These are phyloP conservation scores for Tanozyma kutaoensis DNA, from an alignment of 805 yeast genomes.

Conservation along the genomic window DNA sequence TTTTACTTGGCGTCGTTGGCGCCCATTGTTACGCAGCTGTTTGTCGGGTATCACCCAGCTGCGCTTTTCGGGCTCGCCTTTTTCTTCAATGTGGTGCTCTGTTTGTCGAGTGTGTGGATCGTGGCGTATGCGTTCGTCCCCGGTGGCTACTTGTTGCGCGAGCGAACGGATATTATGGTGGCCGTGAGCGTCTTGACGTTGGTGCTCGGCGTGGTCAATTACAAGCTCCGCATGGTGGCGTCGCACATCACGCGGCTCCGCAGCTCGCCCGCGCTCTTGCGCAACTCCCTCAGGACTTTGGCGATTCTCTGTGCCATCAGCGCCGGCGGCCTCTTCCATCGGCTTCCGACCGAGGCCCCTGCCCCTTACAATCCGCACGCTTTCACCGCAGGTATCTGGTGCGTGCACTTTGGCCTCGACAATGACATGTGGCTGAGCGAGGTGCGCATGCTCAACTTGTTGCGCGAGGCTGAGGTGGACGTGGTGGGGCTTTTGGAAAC, in stretches of 20 bases:
- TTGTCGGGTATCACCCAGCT: conserved; percentile 43
- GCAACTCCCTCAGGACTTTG: conserved; percentile 16
- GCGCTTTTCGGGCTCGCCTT: conserved; percentile 36
- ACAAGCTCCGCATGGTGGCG: conserved; percentile 12
- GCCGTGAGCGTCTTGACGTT: conserved; percentile 40
- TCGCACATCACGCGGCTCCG: conserved; percentile 11
- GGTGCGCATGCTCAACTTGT: conserved; percentile 72
- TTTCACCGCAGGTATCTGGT: conserved; percentile 96
- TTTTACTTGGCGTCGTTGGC: conserved; percentile 49
- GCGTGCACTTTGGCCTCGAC: conserved; percentile 93
- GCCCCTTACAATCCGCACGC: conserved; percentile 38
- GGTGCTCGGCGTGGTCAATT: conserved; percentile 36
- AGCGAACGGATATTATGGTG: conserved; percentile 70
- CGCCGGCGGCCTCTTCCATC: conserved; percentile 43
- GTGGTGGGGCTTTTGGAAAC: conserved; percentile 84
- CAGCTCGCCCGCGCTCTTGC: conserved; percentile 6
- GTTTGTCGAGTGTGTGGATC: conserved; percentile 86
- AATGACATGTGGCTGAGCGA: conserved; percentile 98
- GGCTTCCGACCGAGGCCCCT: conserved; percentile 36
- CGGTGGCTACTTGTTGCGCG: conserved; percentile 78
- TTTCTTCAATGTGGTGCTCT: conserved; percentile 36
- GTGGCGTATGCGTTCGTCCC: conserved; percentile 99
- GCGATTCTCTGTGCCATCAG: conserved; percentile 37
- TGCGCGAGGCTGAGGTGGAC: conserved; percentile 79
- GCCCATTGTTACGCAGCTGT: conserved; percentile 47